Evolutionary conservation across 768 basidiomycete genomes (phyloP).

Genomic region (Boletus sp.): DNA sequence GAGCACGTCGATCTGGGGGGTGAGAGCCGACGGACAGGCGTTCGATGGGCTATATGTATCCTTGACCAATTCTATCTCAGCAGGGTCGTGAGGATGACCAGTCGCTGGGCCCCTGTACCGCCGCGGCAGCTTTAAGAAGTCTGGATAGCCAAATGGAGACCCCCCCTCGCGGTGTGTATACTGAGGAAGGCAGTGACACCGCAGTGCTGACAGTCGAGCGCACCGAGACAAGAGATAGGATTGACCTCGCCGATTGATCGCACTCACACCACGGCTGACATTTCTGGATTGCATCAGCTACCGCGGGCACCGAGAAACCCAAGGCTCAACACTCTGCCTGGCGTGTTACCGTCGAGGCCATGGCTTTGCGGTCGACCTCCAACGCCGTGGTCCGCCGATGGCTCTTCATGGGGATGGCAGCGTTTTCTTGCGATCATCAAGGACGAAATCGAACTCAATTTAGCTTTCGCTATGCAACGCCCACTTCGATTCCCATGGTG

Average conservation of each 20-base stretch:
- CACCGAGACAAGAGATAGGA: constrained; percentile 13
- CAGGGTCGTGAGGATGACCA: constrained; percentile 7
- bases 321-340: background rate
- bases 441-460: constrained; percentile 1
- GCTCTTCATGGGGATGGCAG: no score
- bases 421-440: constrained; percentile 13
- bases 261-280: background rate
- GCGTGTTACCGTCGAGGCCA: no score
- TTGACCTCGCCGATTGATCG: background rate
- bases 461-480: constrained; percentile 1
- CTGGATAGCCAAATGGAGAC: constrained; percentile 13
- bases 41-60: constrained; percentile 27
- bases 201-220: constrained; percentile 1
- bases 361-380: background rate
- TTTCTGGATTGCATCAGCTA: background rate
- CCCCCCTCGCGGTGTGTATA: background rate
- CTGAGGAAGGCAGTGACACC: constrained; percentile 6
- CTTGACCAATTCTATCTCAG: constrained; percentile 15
- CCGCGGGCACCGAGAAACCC: background rate
- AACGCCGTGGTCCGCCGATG: background rate
- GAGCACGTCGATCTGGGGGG: background rate
- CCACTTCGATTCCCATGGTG: background rate
- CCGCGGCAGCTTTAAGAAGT: constrained; percentile 4
- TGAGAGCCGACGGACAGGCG: background rate
- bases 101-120: background rate